These are phyloP conservation scores for Discostella stelligeroides DNA, from an alignment of 108 stramenopile species.

Conservation along the genomic window DNA sequence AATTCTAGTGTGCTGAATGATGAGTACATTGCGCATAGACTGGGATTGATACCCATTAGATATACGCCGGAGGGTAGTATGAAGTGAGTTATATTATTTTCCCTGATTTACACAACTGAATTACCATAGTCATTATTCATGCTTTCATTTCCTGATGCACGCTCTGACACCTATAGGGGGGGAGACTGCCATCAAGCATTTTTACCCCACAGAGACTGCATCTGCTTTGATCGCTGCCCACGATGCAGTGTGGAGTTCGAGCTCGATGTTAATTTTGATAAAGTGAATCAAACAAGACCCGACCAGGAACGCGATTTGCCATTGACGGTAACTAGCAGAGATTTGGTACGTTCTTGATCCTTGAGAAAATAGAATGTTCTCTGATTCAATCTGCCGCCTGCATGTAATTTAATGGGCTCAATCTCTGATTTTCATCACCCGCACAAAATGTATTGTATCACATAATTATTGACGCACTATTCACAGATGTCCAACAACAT, in stretches of 20 bases:
- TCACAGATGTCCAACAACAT: constrained; percentile 66
- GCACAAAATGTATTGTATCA: neutral
- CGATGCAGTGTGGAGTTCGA: constrained; percentile 89
- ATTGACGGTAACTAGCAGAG: constrained; percentile 76
- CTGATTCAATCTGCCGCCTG: neutral
- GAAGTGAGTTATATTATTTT: constrained; percentile 42
- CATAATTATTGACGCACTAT: neutral
- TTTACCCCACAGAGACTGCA: constrained; percentile 78
- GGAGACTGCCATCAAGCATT: constrained; percentile 72
- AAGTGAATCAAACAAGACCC: constrained; percentile 51
- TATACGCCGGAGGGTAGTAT: constrained; percentile 68
- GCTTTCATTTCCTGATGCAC: too few relatives aligned
- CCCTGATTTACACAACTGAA: neutral
- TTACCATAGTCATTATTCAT: neutral
- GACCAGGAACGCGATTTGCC: constrained; percentile 72
- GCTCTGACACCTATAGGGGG: constrained; percentile 48
- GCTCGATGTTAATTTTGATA: constrained; percentile 82
- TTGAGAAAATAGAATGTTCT: neutral
- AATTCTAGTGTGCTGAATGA: constrained; percentile 96
- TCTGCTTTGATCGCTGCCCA: constrained; percentile 84
- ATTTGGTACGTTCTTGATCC: constrained; percentile 47
- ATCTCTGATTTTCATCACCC: neutral
- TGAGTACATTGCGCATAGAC: constrained; percentile 96
- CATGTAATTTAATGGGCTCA: neutral
- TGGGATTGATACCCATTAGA: constrained; percentile 94